Base-by-base conservation (phyloP, 208 protist genomes). In the Balamuthia mandrillaris region DNA sequence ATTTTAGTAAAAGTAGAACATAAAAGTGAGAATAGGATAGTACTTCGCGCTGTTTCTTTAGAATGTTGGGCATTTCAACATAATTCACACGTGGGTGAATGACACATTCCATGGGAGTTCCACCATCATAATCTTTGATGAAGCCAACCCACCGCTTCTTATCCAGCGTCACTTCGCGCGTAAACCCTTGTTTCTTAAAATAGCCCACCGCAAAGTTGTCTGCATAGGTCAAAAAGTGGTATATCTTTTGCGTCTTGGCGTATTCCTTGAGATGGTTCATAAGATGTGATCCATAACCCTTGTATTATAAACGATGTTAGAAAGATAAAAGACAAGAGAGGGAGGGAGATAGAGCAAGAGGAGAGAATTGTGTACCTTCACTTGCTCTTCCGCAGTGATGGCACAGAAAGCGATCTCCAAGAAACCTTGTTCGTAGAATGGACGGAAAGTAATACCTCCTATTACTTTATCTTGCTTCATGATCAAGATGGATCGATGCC, bases 111-210 rank as follows among this genome's bases (percentile, higher is more conserved):
- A 72, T 72, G 27, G 35, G 52, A 5, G 56, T 66, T 27, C 85
- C 92, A 44, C 94, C 94, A 24, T 96, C 93, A 66, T 97, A 97
- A 45, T 96, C 94, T 85, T 97, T 97, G 78, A 97, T 95, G 78
- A 92, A 95, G 2, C 93, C 93, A n/a, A 84, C 84, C 93, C 95
- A 97, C 21, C 89, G 63, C 9, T 90, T 84, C 29, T 78, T 66
- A 9, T 61, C 42, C 31, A 96, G 74, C 2, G 88, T 92, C 16
- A 94, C 88, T 7, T 88, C 56, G 21, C 49, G 66, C 14, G 87
- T 93, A 47, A 93, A 94, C 16, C 92, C 90, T 78, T 91, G 81
- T 37, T 97, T 97, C 51, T 93, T 92, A 81, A 97, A 97, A 68
- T 96, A 97, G 24, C 92, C 94, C 44, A 97, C 93, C 0, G 95